Percentiles rank a stretch among this genome's conserved stretches.
These are phyloP conservation scores for Capronia epimyces DNA, from an alignment of 2,329 filamentous ascomycete genomes.

Conservation along the genomic window DNA sequence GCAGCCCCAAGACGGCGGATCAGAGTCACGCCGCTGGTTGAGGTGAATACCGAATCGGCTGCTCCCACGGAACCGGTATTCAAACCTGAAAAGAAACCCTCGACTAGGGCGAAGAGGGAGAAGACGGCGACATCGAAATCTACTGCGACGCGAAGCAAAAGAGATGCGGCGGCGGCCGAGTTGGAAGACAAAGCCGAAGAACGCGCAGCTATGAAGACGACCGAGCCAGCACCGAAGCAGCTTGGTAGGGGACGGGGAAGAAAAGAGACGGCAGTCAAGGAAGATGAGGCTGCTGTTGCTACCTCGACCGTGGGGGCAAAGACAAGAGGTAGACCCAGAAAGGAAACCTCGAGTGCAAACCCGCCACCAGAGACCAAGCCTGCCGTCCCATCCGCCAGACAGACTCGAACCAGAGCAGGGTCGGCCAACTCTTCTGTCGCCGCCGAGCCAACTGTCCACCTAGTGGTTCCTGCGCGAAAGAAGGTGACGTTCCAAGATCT, in stretches of 20 bases:
- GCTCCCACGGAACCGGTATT: conserved; percentile 5
- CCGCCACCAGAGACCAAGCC: conserved; percentile 2
- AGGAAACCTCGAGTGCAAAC: conserved; percentile 17
- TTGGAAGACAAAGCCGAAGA: conserved; percentile 9
- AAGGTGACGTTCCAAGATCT: conserved; percentile 46
- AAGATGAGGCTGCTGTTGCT: conserved; percentile 2
- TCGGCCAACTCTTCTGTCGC: conserved; percentile 12
- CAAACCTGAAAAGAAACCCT: conserved; percentile 15
- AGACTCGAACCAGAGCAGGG: conserved; percentile 22
- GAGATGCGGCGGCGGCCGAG: conserved; percentile 4
- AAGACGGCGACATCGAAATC: conserved; percentile 11
- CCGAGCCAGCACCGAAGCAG: conserved; percentile 16
- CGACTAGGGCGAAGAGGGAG: conserved; percentile 18
- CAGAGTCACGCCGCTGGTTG: conserved; percentile 26
- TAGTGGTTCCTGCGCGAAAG: conserved; percentile 34
- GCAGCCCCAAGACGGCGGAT: conserved; percentile 28
- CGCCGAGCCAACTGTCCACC: conserved; percentile 6
- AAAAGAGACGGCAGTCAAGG: conserved; percentile 1
- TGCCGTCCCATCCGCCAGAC: conserved; percentile 13
- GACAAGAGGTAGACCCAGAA: conserved; percentile 30
- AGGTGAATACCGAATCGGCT: conserved; percentile 4
- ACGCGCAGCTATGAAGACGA: background rate
- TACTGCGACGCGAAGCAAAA: conserved; percentile 14
- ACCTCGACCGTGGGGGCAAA: conserved; percentile 20
- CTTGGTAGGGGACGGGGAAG: conserved; percentile 13